Conservation (phyloP, 139 green algal species). For the Volvox africanus region DNA sequence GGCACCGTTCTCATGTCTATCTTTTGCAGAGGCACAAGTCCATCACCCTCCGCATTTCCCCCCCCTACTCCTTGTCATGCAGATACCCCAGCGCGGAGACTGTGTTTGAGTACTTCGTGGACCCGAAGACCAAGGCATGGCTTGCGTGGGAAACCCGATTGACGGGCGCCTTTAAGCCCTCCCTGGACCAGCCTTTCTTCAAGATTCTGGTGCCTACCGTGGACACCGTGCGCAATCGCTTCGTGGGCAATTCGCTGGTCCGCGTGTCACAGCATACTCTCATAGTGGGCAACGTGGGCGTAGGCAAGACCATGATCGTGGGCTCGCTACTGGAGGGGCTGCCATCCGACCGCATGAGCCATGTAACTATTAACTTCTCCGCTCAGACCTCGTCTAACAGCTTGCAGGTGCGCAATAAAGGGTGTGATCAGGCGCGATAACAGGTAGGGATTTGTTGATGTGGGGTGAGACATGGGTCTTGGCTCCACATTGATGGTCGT, state of each 20-base stretch:
- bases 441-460: not conserved
- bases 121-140: constrained; percentile 74
- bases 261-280: constrained; percentile 71
- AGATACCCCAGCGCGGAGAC: constrained; percentile 77
- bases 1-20: too few species aligned
- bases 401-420: constrained; percentile 61
- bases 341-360: constrained; percentile 62
- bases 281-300: constrained; percentile 82
- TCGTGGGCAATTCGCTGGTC: constrained; percentile 67
- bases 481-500: too few species aligned
- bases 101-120: constrained; percentile 87
- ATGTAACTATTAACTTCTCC: constrained; percentile 85
- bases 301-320: constrained; percentile 87
- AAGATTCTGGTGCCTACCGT: constrained; percentile 85
- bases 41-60: not conserved
- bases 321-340: constrained; percentile 72
- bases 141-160: constrained; percentile 81
- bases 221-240: constrained; percentile 80
- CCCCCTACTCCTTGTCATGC: not conserved
- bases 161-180: constrained; percentile 68
- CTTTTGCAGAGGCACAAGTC: too few species aligned
- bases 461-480: too few species aligned
- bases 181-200: constrained; percentile 79
- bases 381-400: constrained; percentile 78
- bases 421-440: not conserved